These are phyloP conservation scores for Phytophthora foliorum DNA, from an alignment of 352 stramenopile genomes.

Conservation along the genomic window DNA sequence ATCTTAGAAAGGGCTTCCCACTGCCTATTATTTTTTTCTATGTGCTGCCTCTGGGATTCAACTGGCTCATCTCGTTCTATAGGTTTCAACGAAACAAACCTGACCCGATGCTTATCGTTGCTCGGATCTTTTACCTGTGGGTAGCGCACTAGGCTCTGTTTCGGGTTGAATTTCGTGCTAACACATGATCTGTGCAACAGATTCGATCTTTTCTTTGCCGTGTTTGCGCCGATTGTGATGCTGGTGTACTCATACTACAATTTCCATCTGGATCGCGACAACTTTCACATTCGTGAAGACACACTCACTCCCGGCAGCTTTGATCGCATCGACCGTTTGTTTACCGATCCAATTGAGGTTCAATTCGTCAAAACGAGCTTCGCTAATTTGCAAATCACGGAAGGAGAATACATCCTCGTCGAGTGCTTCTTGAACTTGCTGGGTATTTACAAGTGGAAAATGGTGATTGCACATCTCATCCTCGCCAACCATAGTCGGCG, in stretches of 20 bases:
- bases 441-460: constrained; percentile 62
- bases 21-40: constrained; percentile 53
- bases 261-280: constrained; percentile 50
- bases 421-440: constrained; percentile 53
- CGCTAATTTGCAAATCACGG: constrained; percentile 45
- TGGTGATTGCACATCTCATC: constrained; percentile 49
- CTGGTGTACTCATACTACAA: constrained; percentile 52
- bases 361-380: constrained; percentile 50
- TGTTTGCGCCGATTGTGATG: constrained; percentile 57
- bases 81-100: constrained; percentile 51
- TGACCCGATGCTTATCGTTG: constrained; percentile 41
- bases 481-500: constrained; percentile 31
- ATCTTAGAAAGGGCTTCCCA: constrained; percentile 55
- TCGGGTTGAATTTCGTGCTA: background rate
- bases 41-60: constrained; percentile 43
- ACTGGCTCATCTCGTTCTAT: constrained; percentile 62
- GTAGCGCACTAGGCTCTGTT: background rate
- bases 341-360: constrained; percentile 47
- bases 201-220: constrained; percentile 64
- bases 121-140: constrained; percentile 55
- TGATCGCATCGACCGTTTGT: constrained; percentile 47
- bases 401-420: constrained; percentile 40
- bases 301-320: constrained; percentile 40
- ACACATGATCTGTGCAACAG: constrained; percentile 12
- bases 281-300: constrained; percentile 38